Conservation (phyloP, 257 asterid genomes). For the Anisodus tanguticus region DNA sequence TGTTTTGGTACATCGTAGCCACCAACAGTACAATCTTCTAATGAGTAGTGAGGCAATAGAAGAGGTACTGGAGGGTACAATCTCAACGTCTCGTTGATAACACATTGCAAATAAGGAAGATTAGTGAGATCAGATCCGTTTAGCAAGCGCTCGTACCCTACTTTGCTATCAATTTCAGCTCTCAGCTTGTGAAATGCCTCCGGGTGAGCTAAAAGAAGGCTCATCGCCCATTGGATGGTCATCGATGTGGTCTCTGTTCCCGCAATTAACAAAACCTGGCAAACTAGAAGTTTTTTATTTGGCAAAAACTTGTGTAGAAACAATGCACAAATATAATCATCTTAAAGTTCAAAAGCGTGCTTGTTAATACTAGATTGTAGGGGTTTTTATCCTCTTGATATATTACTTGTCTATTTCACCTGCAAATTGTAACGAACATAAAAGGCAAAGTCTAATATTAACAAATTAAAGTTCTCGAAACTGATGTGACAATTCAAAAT, state of each 20-base stretch:
- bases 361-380: too few relatives aligned
- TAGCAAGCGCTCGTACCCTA: conserved; percentile 47
- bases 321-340: background rate
- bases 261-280: conserved; percentile 51
- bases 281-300: background rate
- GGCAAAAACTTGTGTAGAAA: background rate
- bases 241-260: conserved; percentile 57
- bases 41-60: conserved; percentile 55
- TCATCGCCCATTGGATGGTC: conserved; percentile 55
- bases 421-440: background rate
- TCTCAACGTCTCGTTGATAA: conserved; percentile 60
- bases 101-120: conserved; percentile 57
- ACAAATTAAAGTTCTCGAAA: too few relatives aligned
- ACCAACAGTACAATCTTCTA: conserved; percentile 42
- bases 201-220: conserved; percentile 50
- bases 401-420: too few relatives aligned
- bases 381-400: too few relatives aligned
- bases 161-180: conserved; percentile 51
- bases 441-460: background rate
- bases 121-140: conserved; percentile 51
- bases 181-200: conserved; percentile 43
- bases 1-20: conserved; percentile 53
- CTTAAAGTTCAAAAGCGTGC: background rate
- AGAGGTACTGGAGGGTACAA: conserved; percentile 55
- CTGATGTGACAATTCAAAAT: background rate